These are phyloP conservation scores for Vanrija humicola DNA, from an alignment of 1,284 basidiomycete genomes.

Conservation along the genomic window DNA sequence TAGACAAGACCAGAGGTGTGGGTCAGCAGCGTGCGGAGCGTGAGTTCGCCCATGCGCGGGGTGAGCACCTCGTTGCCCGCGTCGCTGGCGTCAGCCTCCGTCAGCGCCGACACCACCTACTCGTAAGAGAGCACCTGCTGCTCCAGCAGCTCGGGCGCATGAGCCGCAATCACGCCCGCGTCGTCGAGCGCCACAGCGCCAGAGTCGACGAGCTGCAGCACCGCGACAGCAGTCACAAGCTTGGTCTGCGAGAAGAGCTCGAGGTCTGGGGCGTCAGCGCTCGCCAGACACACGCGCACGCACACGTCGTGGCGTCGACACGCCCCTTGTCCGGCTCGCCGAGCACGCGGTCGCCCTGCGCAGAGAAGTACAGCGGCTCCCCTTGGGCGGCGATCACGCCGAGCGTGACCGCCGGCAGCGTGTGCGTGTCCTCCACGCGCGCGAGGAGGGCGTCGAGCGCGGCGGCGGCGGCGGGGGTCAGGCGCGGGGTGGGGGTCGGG, in stretches of 20 bases:
- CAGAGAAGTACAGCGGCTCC: constrained; percentile 23
- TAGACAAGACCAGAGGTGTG: constrained; percentile 26
- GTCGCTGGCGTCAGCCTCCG: constrained; percentile 26
- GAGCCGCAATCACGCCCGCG: constrained; percentile 21
- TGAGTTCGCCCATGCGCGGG: constrained; percentile 27
- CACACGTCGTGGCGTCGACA: constrained; percentile 4
- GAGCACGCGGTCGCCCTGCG: constrained; percentile 14
- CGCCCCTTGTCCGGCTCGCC: constrained; percentile 17
- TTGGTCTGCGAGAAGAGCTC: constrained; percentile 39
- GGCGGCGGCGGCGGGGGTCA: constrained; percentile 10
- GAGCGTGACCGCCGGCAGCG: constrained; percentile 27
- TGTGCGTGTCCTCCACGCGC: constrained; percentile 9
- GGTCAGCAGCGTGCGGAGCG: constrained; percentile 33
- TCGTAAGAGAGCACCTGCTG: constrained; percentile 23
- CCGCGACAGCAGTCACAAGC: constrained; percentile 34
- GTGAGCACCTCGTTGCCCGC: constrained; percentile 21
- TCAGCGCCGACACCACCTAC: not conserved
- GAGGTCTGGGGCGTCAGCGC: constrained; percentile 8
- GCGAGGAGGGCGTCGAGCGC: constrained; percentile 21
- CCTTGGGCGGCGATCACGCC: constrained; percentile 27
- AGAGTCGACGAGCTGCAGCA: constrained; percentile 33
- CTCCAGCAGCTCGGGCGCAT: constrained; percentile 32
- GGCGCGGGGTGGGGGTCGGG: no score
- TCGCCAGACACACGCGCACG: not conserved
- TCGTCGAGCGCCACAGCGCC: constrained; percentile 31